Conservation (phyloP, 2,329 filamentous ascomycete genomes). For the Cordyceps cicadae region DNA sequence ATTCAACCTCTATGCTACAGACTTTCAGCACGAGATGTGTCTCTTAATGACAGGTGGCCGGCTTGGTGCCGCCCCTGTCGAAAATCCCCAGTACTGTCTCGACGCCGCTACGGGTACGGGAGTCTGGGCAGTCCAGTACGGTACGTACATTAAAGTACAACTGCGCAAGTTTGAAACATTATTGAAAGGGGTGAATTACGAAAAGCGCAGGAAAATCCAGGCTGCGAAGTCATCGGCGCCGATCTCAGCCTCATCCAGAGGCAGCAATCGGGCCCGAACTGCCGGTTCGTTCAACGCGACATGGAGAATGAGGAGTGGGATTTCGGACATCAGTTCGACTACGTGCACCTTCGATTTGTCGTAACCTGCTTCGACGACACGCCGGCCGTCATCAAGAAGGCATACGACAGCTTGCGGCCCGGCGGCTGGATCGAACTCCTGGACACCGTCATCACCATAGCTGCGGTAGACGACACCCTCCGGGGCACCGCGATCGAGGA, state of each 20-base stretch:
- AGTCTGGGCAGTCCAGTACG: neutral
- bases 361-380: neutral
- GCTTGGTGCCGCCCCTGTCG: neutral
- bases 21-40: neutral
- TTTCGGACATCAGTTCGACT: neutral
- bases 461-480: neutral
- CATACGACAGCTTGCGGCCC: neutral
- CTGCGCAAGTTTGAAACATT: neutral
- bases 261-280: neutral
- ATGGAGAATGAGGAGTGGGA: neutral
- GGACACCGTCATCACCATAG: neutral
- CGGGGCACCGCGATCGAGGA: neutral
- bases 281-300: neutral
- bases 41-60: neutral
- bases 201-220: neutral
- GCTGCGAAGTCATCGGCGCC: neutral
- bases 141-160: neutral
- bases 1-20: neutral
- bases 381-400: neutral
- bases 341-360: neutral
- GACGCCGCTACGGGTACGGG: neutral
- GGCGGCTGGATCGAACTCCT: constrained; percentile 1
- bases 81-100: neutral
- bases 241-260: neutral
- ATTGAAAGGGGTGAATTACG: no score